Evolutionary conservation across 2,329 filamentous ascomycete genomes (phyloP), one percentile per base, ranked within the genome.

Genomic region (Pleoardoris graminearum): DNA sequence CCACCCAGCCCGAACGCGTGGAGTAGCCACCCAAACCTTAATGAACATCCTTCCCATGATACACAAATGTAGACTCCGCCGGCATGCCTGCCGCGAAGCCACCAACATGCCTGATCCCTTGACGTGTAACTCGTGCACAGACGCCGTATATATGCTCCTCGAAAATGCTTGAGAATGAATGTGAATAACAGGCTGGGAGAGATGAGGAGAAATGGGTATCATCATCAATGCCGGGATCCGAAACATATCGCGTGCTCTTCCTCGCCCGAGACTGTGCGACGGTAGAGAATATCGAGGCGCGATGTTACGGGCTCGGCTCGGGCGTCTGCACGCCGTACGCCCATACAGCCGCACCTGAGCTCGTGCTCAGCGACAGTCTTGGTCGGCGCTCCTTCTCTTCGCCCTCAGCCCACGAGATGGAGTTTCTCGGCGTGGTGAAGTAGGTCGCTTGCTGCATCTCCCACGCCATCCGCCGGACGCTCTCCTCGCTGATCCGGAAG

Each of bases 271-370:
- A 16, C 38, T 27, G 21, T 42, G 38, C 23, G 16, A 29, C 38
- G 14, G 22, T n/a, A 36, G 17, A 36, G 33, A 36, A 36, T 36
- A 36, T 36, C 33, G n/a, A 36, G 12, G 33, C 17, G 33, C 33
- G 14, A 16, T n/a, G 4, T 25, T 68, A 73, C 35, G 72, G 72
- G 57, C 71, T 74, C n/a, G 70, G 72, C 47, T 71, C 71, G 7
- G 72, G 72, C n/a, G 72, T 74, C 43, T 70, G 66, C 32, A 70
- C 54, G 17, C 72, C 72, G 44, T 68, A 52, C 38, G 51, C 58
- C 70, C 70, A 72, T 8, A 69, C 58, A 7, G 68, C 59, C 10
- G 61, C 58, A 16, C 71, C 68, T 7, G 59, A 55, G 17, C 39
- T 30, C 45, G 44, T 59, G 48, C 54, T 55, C 36, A 72, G 56